phyloP scores from a whole-genome alignment of 768 basidiomycete species.

The Naematelia encephala region DNA sequence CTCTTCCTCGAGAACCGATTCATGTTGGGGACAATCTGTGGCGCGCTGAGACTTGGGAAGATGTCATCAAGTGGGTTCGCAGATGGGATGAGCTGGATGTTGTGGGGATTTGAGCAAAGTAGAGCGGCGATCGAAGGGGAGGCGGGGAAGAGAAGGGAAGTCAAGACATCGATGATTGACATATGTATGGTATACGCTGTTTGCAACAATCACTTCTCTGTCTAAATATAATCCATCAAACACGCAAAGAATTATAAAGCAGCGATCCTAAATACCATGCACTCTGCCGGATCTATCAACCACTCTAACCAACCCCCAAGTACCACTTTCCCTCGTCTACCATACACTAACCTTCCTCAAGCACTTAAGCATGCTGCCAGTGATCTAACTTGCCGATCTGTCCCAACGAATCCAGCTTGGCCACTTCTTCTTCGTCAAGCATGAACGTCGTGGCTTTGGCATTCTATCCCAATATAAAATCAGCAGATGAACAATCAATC shows the following conservation, averaged over 20 bases:
- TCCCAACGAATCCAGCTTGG: conserved; percentile 21
- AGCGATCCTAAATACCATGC: no score
- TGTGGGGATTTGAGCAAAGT: no score
- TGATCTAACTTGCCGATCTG: conserved; percentile 39
- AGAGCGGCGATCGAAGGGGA: background rate
- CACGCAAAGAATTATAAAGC: no score
- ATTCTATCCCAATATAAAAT: conserved; percentile 21
- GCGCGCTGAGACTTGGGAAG: conserved; percentile 29
- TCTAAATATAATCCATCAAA: no score
- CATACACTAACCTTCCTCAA: conserved; percentile 9
- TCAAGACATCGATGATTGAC: background rate
- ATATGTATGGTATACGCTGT: no score
- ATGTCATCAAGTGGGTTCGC: conserved; percentile 36
- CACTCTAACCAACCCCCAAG: background rate
- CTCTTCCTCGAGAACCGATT: conserved; percentile 17
- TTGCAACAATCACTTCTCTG: no score
- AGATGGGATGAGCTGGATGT: conserved; percentile 26
- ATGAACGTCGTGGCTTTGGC: conserved; percentile 43
- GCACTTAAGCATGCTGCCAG: background rate
- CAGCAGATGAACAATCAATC: no score
- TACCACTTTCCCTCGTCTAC: background rate
- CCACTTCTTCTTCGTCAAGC: conserved; percentile 36
- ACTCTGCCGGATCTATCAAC: background rate
- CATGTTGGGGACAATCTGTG: conserved; percentile 14
- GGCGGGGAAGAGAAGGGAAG: background rate